Percentiles rank a stretch among this genome's conserved stretches.
phyloP scores from a whole-genome alignment of 202 grass and related monocot genomes.

The Bolboschoenoplectus hybrid region DNA sequence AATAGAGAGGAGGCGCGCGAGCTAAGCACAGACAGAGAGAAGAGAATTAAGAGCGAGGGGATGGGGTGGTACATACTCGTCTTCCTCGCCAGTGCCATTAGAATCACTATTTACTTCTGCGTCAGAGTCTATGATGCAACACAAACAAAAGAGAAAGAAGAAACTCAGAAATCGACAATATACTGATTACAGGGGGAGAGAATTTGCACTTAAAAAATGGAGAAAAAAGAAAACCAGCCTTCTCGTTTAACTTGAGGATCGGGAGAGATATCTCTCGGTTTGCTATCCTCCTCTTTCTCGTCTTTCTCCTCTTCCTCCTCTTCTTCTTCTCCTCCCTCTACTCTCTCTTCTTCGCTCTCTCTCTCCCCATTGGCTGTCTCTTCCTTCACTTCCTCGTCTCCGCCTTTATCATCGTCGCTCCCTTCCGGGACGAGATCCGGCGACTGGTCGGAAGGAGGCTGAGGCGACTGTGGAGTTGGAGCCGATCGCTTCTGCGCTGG shows the following conservation, averaged over 20 bases:
- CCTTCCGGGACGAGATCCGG: slow-evolving; percentile 29
- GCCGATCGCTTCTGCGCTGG: slow-evolving; percentile 77
- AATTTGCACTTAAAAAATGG: slow-evolving; percentile 33
- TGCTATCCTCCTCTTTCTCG: slow-evolving; percentile 42
- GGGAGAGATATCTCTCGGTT: slow-evolving; percentile 41
- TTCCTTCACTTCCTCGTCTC: slow-evolving; percentile 46
- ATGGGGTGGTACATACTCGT: slow-evolving; percentile 52
- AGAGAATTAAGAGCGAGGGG: neutral
- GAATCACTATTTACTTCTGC: slow-evolving; percentile 52
- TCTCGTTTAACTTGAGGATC: slow-evolving; percentile 50
- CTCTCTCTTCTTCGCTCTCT: slow-evolving; percentile 35
- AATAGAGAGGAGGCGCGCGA: no score
- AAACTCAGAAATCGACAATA: slow-evolving; percentile 41
- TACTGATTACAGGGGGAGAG: slow-evolving; percentile 32
- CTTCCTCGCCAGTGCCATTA: slow-evolving; percentile 47
- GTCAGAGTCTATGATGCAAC: slow-evolving; percentile 62
- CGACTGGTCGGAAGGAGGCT: neutral
- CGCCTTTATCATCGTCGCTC: slow-evolving; percentile 39
- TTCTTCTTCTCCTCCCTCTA: slow-evolving; percentile 30
- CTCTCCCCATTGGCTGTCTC: slow-evolving; percentile 28
- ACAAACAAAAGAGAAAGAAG: slow-evolving; percentile 26
- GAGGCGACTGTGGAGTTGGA: slow-evolving; percentile 28
- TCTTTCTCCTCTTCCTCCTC: slow-evolving; percentile 37
- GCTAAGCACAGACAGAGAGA: slow-evolving; percentile 16
- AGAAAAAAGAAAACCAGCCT: slow-evolving; percentile 27